Evolutionary conservation across 176 grass and related monocot species (phyloP), one percentile per base, ranked within the genome.

Genomic region (Zizania latifolia): DNA sequence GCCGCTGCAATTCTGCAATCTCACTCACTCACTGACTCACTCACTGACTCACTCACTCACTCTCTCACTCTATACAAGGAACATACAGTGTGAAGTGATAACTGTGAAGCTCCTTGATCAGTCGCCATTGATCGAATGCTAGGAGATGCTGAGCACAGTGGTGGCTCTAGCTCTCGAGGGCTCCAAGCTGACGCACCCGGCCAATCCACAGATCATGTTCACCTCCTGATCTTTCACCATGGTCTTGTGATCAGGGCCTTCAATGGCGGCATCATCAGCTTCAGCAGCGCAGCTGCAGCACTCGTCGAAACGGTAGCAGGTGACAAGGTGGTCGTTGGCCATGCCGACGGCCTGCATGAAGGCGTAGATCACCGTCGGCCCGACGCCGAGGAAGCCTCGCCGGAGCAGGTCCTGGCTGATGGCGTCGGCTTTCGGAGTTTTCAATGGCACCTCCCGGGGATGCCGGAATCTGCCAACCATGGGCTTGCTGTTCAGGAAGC

Each of bases 321-420:
- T 80, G 35, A 84, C 76, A 12, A 99, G 85, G 85, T 99, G 96
- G 74, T 99, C 96, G 58, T 99, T 99, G 31, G 89, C 89, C 68
- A 99, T 83, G 61, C 96, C 96, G 31, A 90, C 85, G 32, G 86
- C 92, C 78, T 99, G 96, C 96, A 99, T 99, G 92, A 99, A 99
- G 48, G 92, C 84, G 51, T 99, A 99, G 34, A 99, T 24, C 40
- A 99, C 92, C 54, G 96, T 95, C 13, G 92, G 96, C 2, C 96
- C 85, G 39, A 92, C 96, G 60, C 96, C 88, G n/a, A 88, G 83
- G 70, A 99, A 75, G 8, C 96, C 92, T 70, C 96, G 67, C 8
- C 74, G 79, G 72, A 92, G 75, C 54, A 99, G 72, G 35, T 99
- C 96, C 83, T 99, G 90, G 82, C 96, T 95, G 55, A 99, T 84